Evolutionary conservation across 73 alveolate species (phyloP).

Genomic region (Loxodes magnus): DNA sequence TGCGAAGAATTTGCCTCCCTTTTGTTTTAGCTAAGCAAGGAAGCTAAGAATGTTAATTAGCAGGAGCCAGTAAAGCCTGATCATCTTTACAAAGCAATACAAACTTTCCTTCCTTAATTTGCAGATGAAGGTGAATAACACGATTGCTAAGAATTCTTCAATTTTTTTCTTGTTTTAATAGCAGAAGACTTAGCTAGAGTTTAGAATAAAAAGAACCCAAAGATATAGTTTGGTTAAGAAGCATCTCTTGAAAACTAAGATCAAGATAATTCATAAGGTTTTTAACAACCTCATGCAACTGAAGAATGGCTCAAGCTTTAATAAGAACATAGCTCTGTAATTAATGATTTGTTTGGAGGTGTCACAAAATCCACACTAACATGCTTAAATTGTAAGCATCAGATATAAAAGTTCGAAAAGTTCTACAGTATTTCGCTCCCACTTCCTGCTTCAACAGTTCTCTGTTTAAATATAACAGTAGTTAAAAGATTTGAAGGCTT

Average conservation of each 20-base stretch:
- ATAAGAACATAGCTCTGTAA: slow-evolving; percentile 20
- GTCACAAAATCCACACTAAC: slow-evolving; percentile 21
- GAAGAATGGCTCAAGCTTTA: slow-evolving; percentile 9
- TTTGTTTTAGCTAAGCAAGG: not conserved
- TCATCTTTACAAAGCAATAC: slow-evolving; percentile 18
- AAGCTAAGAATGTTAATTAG: slow-evolving; percentile 1
- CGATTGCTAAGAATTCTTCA: slow-evolving; percentile 36
- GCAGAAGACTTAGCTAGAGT: slow-evolving; percentile 13
- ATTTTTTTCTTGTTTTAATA: slow-evolving; percentile 18
- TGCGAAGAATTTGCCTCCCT: not conserved
- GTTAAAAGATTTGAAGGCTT: slow-evolving; percentile 1
- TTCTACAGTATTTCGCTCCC: slow-evolving; percentile 31
- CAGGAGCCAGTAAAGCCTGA: slow-evolving; percentile 16
- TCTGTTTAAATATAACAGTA: slow-evolving; percentile 9
- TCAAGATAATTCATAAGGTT: too few species aligned
- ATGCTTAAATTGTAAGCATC: slow-evolving; percentile 20
- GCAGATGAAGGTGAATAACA: too few species aligned
- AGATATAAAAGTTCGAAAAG: slow-evolving; percentile 23
- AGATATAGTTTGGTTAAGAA: too few species aligned
- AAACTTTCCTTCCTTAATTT: slow-evolving; percentile 21
- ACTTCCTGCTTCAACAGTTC: slow-evolving; percentile 23
- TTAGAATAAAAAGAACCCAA: too few species aligned
- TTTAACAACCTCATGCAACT: not conserved
- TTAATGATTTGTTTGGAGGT: slow-evolving; percentile 40
- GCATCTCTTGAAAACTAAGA: too few species aligned